Percentiles rank a stretch among this genome's conserved stretches.
These are phyloP conservation scores for Chalciporus piperatoides DNA, from an alignment of 1,284 basidiomycete genomes.

Conservation along the genomic window DNA sequence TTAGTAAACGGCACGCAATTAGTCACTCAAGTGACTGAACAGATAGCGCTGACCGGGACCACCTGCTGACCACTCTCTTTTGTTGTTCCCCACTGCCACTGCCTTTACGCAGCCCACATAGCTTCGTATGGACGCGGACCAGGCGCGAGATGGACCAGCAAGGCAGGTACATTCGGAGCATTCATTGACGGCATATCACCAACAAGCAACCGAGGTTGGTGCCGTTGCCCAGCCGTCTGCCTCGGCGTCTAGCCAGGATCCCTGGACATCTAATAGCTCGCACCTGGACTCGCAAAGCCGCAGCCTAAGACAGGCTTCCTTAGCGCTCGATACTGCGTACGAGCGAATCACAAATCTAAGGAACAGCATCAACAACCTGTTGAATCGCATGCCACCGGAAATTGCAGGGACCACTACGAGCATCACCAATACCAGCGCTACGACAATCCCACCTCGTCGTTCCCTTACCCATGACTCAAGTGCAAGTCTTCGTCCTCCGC, in stretches of 20 bases:
- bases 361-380: constrained; percentile 39
- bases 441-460: constrained; percentile 11
- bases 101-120: constrained; percentile 6
- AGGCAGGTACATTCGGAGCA: constrained; percentile 13
- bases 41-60: too few relatives aligned
- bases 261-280: constrained; percentile 14
- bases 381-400: constrained; percentile 33
- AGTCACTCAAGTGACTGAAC: too few relatives aligned
- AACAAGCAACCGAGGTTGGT: constrained; percentile 8
- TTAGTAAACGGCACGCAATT: too few relatives aligned
- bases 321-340: constrained; percentile 48
- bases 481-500: constrained; percentile 31
- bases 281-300: constrained; percentile 26
- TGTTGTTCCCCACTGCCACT: background rate
- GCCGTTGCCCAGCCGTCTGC: constrained; percentile 8
- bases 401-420: constrained; percentile 5
- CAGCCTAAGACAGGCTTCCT: constrained; percentile 45
- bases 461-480: constrained; percentile 17
- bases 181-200: constrained; percentile 13
- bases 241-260: constrained; percentile 6
- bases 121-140: constrained; percentile 23
- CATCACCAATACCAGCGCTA: constrained; percentile 2
- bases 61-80: background rate
- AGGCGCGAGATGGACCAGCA: constrained; percentile 8
- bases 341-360: constrained; percentile 49